These are phyloP conservation scores for Aristolochia californica DNA, from an alignment of 164 flowering plant species.

Conservation along the genomic window DNA sequence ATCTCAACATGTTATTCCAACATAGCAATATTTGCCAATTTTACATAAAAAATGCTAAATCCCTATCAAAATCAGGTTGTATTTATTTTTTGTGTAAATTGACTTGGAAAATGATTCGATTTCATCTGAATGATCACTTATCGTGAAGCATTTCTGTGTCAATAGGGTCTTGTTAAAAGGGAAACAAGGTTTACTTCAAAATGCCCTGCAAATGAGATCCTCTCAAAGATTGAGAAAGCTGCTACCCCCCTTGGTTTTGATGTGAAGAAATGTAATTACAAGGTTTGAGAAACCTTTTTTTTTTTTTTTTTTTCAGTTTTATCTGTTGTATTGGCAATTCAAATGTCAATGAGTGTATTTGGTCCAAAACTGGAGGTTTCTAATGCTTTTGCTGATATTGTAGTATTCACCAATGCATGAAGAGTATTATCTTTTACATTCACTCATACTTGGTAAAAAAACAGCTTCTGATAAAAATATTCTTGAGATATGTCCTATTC, in stretches of 20 bases:
- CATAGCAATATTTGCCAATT: too few relatives aligned
- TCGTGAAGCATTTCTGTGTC: background rate
- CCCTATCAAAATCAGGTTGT: too few relatives aligned
- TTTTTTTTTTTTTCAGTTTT: background rate
- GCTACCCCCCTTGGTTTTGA: conserved; percentile 94
- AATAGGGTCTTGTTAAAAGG: conserved; percentile 78
- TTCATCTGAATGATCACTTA: background rate
- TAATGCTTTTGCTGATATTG: too few relatives aligned
- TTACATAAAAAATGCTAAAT: too few relatives aligned
- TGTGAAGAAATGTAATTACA: conserved; percentile 80
- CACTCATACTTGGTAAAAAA: background rate
- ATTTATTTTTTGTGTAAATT: too few relatives aligned
- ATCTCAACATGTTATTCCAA: too few relatives aligned
- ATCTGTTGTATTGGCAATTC: too few relatives aligned
- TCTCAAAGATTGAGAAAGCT: conserved; percentile 81
- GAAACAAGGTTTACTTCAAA: conserved; percentile 95
- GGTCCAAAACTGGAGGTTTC: too few relatives aligned
- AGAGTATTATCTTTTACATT: background rate
- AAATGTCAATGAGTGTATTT: too few relatives aligned
- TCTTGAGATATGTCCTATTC: background rate
- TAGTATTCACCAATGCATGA: too few relatives aligned
- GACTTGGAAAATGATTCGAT: background rate
- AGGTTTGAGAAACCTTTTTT: conserved; percentile 32
- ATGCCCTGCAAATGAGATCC: conserved; percentile 69
- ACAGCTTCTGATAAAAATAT: background rate